phyloP scores from a whole-genome alignment of 2,329 filamentous ascomycete species.

The Chaetomiaceae sp. region DNA sequence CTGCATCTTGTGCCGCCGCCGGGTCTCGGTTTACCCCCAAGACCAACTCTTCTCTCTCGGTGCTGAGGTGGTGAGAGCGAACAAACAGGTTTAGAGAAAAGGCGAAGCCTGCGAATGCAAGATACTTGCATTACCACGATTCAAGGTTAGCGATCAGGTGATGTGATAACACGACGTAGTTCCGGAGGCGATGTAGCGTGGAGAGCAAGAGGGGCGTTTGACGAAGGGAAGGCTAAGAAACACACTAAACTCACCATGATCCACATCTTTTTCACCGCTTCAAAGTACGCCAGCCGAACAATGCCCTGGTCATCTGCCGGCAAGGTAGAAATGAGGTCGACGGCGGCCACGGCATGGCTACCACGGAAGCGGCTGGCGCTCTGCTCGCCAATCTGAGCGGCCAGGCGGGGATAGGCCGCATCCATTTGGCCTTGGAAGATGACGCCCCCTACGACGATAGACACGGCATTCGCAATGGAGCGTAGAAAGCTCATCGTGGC shows the following conservation, averaged over 20 bases:
- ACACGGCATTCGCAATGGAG: constrained; percentile 63
- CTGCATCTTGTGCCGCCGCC: neutral
- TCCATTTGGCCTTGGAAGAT: constrained; percentile 73
- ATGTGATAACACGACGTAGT: too few species aligned
- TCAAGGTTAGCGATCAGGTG: neutral
- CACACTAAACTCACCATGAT: constrained; percentile 15
- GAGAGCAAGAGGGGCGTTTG: too few species aligned
- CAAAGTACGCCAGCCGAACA: constrained; percentile 23
- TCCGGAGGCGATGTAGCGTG: too few species aligned
- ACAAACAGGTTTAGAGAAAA: constrained; percentile 8
- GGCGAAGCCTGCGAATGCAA: constrained; percentile 11
- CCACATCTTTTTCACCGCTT: constrained; percentile 11
- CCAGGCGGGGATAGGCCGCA: constrained; percentile 40
- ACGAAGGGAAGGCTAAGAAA: neutral
- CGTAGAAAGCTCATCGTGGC: constrained; percentile 64
- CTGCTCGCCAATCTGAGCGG: constrained; percentile 45
- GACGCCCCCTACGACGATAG: constrained; percentile 70
- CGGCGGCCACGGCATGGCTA: constrained; percentile 47
- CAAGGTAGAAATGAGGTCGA: constrained; percentile 45
- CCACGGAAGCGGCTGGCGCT: constrained; percentile 41
- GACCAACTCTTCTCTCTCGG: constrained; percentile 10
- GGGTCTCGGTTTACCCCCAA: constrained; percentile 10
- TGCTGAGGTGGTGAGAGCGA: constrained; percentile 11
- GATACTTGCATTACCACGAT: constrained; percentile 3
- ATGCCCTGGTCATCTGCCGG: constrained; percentile 36